Evolutionary conservation across 2,329 filamentous ascomycete species (phyloP).

Genomic region (Alternaria arborescens): DNA sequence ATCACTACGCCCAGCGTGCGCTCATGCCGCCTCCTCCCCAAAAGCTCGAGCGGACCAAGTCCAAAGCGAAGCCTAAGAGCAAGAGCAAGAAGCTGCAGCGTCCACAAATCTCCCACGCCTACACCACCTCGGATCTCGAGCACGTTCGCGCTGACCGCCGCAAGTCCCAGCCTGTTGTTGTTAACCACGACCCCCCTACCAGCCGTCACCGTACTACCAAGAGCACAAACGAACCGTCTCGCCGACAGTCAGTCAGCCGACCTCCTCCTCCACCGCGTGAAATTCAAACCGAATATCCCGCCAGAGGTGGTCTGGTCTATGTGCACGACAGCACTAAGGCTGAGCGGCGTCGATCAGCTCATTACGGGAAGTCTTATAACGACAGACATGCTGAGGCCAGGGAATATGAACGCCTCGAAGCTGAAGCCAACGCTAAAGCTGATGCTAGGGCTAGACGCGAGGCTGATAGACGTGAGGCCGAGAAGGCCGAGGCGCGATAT

Average conservation of each 20-base stretch:
- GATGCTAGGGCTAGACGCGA: constrained; percentile 5
- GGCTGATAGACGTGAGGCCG: not conserved
- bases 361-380: constrained; percentile 29
- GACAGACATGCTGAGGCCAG: constrained; percentile 16
- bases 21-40: constrained; percentile 42
- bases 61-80: constrained; percentile 13
- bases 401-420: not conserved
- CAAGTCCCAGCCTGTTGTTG: constrained; percentile 25
- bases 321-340: constrained; percentile 37
- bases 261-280: constrained; percentile 48
- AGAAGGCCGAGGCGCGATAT: constrained; percentile 8
- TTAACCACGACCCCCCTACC: constrained; percentile 22
- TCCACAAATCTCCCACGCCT: constrained; percentile 37
- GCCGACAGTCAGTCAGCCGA: constrained; percentile 36
- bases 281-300: constrained; percentile 41
- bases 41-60: constrained; percentile 21
- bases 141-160: constrained; percentile 20
- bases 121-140: constrained; percentile 34
- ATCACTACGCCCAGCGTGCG: constrained; percentile 20
- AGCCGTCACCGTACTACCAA: constrained; percentile 22
- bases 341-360: constrained; percentile 40
- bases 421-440: constrained; percentile 3
- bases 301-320: constrained; percentile 33
- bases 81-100: constrained; percentile 19
- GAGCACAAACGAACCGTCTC: constrained; percentile 30